Conservation (phyloP, 768 basidiomycete species). For the Mycena capillaripes region DNA sequence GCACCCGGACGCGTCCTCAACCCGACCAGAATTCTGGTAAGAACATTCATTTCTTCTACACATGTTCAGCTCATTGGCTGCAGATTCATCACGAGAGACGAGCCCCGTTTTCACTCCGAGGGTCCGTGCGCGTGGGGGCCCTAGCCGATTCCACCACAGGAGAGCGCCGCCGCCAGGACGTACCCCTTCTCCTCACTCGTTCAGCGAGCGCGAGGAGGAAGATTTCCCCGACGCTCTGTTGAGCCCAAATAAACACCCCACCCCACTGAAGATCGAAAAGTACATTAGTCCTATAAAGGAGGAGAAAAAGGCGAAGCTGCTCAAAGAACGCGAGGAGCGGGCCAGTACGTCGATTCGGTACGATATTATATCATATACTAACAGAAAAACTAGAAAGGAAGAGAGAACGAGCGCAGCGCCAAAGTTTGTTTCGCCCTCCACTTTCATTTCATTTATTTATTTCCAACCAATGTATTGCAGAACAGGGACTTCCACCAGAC, state of each 20-base stretch:
- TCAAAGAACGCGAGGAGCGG: neutral
- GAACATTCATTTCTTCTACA: neutral
- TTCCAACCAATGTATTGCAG: neutral
- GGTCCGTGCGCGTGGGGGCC: no score
- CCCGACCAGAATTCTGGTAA: neutral
- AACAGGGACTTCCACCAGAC: neutral
- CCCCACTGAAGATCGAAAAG: neutral
- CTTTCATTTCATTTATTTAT: neutral
- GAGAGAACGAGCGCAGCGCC: neutral
- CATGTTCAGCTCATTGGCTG: neutral
- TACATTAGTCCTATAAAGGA: neutral
- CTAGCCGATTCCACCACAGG: no score
- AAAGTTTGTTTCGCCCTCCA: neutral
- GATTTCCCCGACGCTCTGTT: neutral
- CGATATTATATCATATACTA: neutral
- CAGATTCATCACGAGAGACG: neutral
- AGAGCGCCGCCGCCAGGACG: neutral
- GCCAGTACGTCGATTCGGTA: neutral
- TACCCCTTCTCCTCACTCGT: no score
- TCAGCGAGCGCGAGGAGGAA: neutral
- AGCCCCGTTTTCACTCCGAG: neutral
- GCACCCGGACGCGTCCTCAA: neutral
- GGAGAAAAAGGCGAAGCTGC: neutral
- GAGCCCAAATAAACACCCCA: no score
- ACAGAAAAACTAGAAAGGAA: neutral